These are phyloP conservation scores for Penicillium sp. DNA, from an alignment of 2,329 filamentous ascomycete genomes.

Conservation along the genomic window DNA sequence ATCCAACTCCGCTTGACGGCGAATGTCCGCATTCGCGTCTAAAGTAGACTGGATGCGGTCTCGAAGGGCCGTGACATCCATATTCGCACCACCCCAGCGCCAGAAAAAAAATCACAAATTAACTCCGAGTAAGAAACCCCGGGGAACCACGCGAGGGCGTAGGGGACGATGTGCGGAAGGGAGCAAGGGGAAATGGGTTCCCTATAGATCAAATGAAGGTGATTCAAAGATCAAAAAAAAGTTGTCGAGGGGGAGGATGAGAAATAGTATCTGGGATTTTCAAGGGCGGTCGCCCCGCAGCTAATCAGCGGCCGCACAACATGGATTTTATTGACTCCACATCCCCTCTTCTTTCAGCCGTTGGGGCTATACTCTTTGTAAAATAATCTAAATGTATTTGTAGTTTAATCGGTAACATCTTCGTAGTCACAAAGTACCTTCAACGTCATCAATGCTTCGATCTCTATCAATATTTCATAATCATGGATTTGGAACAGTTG, in stretches of 20 bases:
- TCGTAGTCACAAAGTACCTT: no score
- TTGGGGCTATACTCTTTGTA: neutral
- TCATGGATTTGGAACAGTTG: neutral
- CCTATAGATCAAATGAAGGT: conserved; percentile 7
- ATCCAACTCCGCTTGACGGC: conserved; percentile 64
- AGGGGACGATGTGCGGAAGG: neutral
- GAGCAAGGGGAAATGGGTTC: conserved; percentile 13
- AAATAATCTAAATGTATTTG: no score
- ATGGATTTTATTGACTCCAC: conserved; percentile 18
- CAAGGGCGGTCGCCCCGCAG: conserved; percentile 27
- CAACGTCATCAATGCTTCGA: neutral
- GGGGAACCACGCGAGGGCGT: conserved; percentile 11
- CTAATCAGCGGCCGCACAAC: conserved; percentile 31
- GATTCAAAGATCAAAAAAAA: conserved; percentile 17
- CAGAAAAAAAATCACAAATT: conserved; percentile 27
- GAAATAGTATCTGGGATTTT: conserved; percentile 22
- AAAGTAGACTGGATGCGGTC: conserved; percentile 65
- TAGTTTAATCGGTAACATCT: no score
- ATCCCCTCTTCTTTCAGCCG: neutral
- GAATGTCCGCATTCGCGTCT: conserved; percentile 61
- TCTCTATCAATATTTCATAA: neutral
- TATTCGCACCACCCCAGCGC: conserved; percentile 44
- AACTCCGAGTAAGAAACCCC: conserved; percentile 21
- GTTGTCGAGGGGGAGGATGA: conserved; percentile 21
- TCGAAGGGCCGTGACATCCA: conserved; percentile 63